Evolutionary conservation across 164 flowering plant genomes (phyloP).

Genomic region (Litsea cubeba): DNA sequence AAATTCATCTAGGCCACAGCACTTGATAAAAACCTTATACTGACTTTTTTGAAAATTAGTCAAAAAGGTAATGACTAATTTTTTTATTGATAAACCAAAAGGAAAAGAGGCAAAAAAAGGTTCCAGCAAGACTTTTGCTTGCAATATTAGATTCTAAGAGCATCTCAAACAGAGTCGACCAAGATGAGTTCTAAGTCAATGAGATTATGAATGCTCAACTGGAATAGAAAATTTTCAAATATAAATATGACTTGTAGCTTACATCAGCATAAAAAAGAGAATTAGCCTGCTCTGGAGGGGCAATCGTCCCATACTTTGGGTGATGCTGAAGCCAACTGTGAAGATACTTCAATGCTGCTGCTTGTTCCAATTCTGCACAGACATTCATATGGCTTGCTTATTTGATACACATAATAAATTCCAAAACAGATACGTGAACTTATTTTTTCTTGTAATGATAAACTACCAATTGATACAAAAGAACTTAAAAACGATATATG

Average conservation of each 20-base stretch:
- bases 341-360: slow-evolving; percentile 81
- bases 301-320: slow-evolving; percentile 73
- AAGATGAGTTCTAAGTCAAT: not conserved
- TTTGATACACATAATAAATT: no score
- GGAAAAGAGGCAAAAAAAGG: no score
- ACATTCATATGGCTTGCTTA: not conserved
- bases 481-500: not conserved
- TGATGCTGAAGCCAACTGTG: slow-evolving; percentile 87
- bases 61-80: no score
- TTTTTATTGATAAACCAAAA: no score
- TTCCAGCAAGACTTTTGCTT: not conserved
- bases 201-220: not conserved
- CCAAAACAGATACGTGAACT: not conserved
- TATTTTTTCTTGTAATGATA: no score
- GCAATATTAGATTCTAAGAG: not conserved
- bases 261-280: slow-evolving; percentile 85
- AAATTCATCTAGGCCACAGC: not conserved
- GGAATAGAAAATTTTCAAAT: not conserved
- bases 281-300: slow-evolving; percentile 47
- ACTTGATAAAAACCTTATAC: no score
- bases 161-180: not conserved
- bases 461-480: not conserved
- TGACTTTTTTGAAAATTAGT: no score
- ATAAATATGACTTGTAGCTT: slow-evolving; percentile 23
- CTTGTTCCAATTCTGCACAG: slow-evolving; percentile 84